Evolutionary conservation across 257 asterid genomes (phyloP), one percentile per base, ranked within the genome.

Genomic region (Jaltomata sinuosa): DNA sequence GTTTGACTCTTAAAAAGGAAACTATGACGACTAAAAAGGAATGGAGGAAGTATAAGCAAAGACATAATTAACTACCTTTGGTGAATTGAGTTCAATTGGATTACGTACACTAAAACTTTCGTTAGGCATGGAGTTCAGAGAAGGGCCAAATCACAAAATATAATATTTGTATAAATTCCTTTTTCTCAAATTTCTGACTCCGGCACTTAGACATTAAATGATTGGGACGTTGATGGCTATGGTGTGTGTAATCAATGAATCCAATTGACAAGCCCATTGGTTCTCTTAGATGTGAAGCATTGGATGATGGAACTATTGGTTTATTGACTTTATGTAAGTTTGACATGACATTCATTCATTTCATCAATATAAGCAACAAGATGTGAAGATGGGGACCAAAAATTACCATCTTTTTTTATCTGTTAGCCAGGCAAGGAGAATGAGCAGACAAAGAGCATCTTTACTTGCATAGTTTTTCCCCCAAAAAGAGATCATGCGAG

Each of bases 361-460:
- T 45, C 42, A 77, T 77, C 76, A 77, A 49, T 12, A 47, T 25
- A 49, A 77, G 62, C 40, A 77, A 45, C 21, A 77, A 25, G 38
- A 29, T 15, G 21, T 14, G 69, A 50, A 47, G 50, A 22, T 47
- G 50, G 42, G 62, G 57, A 49, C 82, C 78, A 36, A 69, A 36
- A 68, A 31, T 79, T 50, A 36, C 29, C 18, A 10, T 61, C 12
- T 7, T 59, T 19, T 52, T 53, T 0, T 11, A 14, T 14, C 34
- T 6, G 54, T 71, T 11, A n/a, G 34, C 11, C 21, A 38, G 31
- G 57, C 53, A 71, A 61, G 55, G 83, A 78, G 86, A 18, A 64
- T 59, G 88, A 78, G 83, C 86, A 85, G 88, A 87, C 88, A 83
- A 68, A 87, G 85, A 79, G 89, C 81, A 87, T 87, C 89, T 85